Evolutionary conservation across 257 asterid genomes (phyloP), one percentile per base, ranked within the genome.

Genomic region (Datura wrightii): DNA sequence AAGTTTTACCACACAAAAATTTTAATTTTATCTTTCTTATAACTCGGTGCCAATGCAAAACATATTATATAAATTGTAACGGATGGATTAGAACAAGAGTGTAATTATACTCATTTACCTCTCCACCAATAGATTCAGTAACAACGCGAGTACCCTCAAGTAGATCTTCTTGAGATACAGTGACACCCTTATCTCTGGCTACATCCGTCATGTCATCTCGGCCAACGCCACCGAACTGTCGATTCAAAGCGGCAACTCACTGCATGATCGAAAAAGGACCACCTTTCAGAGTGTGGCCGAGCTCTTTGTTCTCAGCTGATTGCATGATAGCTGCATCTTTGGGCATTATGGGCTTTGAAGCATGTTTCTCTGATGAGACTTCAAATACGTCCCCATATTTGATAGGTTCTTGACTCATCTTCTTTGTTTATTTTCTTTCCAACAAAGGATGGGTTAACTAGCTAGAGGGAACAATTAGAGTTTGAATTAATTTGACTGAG

Each of bases 381-480:
- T 80, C 18, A 79, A 87, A 84, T 7, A 87, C 72, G 31, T 87
- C 85, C 37, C 87, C 87, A 58, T 80, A 87, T 36, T 53, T 87
- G 6, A 84, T 58, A 5, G 86, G 67, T n/a, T 71, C 67, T 48
- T 86, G 89, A 34, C 80, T 46, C 58, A 46, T 46, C 3, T 18
- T 74, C 8, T 8, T 3, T 7, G 7, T 3, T 5, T 56, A 5
- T 7, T 60, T 10, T 1, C 8, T 60, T 19, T 10, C 16, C 16
- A 11, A 52, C 56, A 11, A 48, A 52, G 5, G 56, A n/a, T n/a
- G n/a, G n/a, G n/a, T n/a, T n/a, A n/a, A n/a, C n/a, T n/a, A n/a
- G n/a, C n/a, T n/a, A n/a, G n/a, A n/a, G n/a, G n/a, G n/a, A n/a
- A n/a, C n/a, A n/a, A n/a, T n/a, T n/a, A n/a, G n/a, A n/a, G n/a